Percentiles rank a stretch among this genome's conserved stretches.
Evolutionary conservation across 2,329 filamentous ascomycete species (phyloP).

Genomic region (Exophiala mesophila): DNA sequence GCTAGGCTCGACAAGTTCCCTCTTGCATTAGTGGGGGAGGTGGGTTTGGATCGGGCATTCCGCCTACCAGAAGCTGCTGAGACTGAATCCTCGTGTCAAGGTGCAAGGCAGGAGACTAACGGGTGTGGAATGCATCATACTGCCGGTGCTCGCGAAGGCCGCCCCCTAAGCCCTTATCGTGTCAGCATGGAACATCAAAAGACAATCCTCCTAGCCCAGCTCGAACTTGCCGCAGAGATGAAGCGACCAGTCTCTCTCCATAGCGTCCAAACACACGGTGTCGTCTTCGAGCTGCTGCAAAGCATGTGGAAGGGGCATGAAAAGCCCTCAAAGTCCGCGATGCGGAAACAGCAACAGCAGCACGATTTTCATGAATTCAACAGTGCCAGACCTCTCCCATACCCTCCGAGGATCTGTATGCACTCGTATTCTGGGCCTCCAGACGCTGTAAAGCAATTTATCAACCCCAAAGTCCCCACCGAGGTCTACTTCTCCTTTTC

Average conservation of each 20-base stretch:
- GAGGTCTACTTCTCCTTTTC: conserved; percentile 88
- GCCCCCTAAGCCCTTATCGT: conserved; percentile 52
- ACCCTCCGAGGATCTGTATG: conserved; percentile 82
- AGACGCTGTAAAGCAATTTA: conserved; percentile 72
- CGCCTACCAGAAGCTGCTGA: conserved; percentile 51
- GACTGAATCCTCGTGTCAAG: conserved; percentile 31
- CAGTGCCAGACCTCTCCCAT: conserved; percentile 51
- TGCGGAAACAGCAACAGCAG: conserved; percentile 28
- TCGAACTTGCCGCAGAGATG: conserved; percentile 56
- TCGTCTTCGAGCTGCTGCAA: conserved; percentile 52
- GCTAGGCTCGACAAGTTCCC: conserved; percentile 48
- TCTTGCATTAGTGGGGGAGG: conserved; percentile 55
- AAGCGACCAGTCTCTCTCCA: conserved; percentile 56
- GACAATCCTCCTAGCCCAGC: conserved; percentile 52
- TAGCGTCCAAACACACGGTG: conserved; percentile 59
- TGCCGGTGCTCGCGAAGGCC: conserved; percentile 56
- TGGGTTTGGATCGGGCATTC: conserved; percentile 59
- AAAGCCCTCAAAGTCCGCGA: conserved; percentile 48
- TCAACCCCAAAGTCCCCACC: conserved; percentile 66
- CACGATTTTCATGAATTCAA: conserved; percentile 27
- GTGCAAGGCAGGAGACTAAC: conserved; percentile 33
- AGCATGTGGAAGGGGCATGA: conserved; percentile 57
- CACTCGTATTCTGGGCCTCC: conserved; percentile 84
- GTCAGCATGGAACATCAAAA: conserved; percentile 56
- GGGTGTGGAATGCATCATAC: conserved; percentile 42